phyloP scores from a whole-genome alignment of 768 basidiomycete genomes.

The Fistulinella prunicolor region DNA sequence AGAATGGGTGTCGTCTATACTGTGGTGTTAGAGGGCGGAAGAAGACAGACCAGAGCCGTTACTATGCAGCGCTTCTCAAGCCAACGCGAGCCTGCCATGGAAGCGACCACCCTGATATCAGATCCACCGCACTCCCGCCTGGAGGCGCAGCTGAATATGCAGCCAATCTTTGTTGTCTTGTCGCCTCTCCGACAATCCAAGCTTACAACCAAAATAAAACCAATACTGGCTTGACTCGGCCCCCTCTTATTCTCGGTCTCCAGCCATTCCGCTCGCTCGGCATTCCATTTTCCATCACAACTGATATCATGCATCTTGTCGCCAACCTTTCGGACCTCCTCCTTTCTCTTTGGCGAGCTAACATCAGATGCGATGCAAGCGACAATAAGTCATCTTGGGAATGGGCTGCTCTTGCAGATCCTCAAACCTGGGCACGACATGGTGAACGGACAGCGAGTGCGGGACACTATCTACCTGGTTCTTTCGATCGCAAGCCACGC shows the following conservation, averaged over 20 bases:
- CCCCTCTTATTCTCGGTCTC: constrained; percentile 38
- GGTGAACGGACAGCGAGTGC: constrained; percentile 12
- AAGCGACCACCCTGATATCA: constrained; percentile 31
- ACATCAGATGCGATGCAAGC: not conserved
- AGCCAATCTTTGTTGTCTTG: not conserved
- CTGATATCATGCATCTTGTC: constrained; percentile 44
- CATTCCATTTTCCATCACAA: constrained; percentile 34
- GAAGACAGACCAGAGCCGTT: not conserved
- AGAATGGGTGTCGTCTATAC: constrained; percentile 34
- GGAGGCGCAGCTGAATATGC: not conserved
- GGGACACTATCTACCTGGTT: constrained; percentile 12
- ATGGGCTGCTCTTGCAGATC: not conserved
- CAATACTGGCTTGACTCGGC: constrained; percentile 36
- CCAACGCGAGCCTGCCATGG: constrained; percentile 5
- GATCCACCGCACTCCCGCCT: not conserved
- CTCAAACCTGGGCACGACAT: constrained; percentile 16
- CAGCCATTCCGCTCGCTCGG: constrained; percentile 14
- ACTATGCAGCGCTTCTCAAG: not conserved
- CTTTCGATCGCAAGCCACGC: constrained; percentile 18
- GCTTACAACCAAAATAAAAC: constrained; percentile 14
- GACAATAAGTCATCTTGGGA: not conserved
- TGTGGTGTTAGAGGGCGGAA: constrained; percentile 18
- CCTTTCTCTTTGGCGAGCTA: constrained; percentile 17
- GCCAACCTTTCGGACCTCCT: constrained; percentile 28
- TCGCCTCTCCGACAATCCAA: not conserved